Conservation (phyloP, 1,284 basidiomycete genomes). For the Sanghuangporus baumii region DNA sequence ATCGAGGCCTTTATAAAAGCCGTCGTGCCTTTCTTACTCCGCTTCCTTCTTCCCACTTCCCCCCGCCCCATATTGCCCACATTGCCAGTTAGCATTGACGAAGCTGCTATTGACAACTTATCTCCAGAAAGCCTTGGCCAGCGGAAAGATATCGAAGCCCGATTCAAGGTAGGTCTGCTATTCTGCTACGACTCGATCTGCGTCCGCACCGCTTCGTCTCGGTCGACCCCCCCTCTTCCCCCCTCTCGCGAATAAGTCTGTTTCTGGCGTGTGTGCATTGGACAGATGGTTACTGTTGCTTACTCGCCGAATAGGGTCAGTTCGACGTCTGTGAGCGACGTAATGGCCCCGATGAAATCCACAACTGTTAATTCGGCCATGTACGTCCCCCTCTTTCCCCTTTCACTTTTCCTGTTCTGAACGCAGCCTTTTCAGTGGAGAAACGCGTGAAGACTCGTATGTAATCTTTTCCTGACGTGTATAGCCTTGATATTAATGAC, state of each 20-base stretch:
- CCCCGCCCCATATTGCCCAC: neutral
- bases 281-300: neutral
- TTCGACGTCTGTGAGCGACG: neutral
- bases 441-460: neutral
- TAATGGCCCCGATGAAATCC: neutral
- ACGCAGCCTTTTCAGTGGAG: neutral
- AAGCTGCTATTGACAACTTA: neutral
- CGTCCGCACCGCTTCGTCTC: neutral
- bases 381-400: neutral
- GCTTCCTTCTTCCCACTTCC: neutral
- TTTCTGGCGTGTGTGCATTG: neutral
- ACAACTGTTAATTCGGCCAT: neutral
- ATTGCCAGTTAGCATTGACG: neutral
- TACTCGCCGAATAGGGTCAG: neutral
- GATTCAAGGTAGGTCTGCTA: neutral
- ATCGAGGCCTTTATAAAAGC: neutral
- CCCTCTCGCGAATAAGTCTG: neutral
- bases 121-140: neutral
- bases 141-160: neutral
- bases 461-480: neutral
- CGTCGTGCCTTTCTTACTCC: slow-evolving; percentile 1
- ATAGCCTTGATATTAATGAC: neutral
- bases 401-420: neutral
- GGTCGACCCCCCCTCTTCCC: neutral
- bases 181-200: neutral